Evolutionary conservation across 768 basidiomycete genomes (phyloP).

Genomic region (Boletus rex-veris): DNA sequence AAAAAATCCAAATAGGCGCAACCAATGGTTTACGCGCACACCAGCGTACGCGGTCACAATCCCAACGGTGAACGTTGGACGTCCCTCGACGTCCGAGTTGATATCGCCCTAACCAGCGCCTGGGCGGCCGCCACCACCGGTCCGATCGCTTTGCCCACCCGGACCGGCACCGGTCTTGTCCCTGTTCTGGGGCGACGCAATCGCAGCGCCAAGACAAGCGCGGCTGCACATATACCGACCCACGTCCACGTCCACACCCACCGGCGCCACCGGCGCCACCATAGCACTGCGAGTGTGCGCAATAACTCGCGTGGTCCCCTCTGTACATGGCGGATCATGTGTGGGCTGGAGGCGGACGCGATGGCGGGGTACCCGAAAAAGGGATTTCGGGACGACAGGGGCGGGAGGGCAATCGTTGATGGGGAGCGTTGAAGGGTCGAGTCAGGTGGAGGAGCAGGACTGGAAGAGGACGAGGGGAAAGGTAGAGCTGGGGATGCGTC

Average conservation of each 20-base stretch:
- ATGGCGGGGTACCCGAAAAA: constrained; percentile 69
- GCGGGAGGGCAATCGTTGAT: constrained; percentile 34
- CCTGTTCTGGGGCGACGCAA: neutral
- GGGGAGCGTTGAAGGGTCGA: neutral
- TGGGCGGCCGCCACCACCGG: no score
- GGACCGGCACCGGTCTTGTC: no score
- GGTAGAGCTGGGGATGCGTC: neutral
- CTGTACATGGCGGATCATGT: constrained; percentile 55
- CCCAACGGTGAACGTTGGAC: no score
- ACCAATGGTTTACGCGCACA: no score
- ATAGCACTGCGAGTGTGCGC: constrained; percentile 57
- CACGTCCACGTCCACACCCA: constrained; percentile 18
- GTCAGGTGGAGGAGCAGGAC: neutral
- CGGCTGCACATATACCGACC: constrained; percentile 34
- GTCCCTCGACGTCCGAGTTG: no score
- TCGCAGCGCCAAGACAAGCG: constrained; percentile 21
- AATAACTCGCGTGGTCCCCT: constrained; percentile 66
- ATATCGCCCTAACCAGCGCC: no score
- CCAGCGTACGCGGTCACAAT: no score
- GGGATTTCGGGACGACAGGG: constrained; percentile 64
- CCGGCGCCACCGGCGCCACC: constrained; percentile 64
- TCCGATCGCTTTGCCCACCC: no score
- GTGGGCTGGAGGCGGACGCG: constrained; percentile 30
- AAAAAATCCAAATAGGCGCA: no score
- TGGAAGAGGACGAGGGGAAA: neutral